A percentile compares a stretch with the other conserved stretches of the same genome.
phyloP scores from a whole-genome alignment of 805 yeast species.

The Naumovozyma dairenensis region DNA sequence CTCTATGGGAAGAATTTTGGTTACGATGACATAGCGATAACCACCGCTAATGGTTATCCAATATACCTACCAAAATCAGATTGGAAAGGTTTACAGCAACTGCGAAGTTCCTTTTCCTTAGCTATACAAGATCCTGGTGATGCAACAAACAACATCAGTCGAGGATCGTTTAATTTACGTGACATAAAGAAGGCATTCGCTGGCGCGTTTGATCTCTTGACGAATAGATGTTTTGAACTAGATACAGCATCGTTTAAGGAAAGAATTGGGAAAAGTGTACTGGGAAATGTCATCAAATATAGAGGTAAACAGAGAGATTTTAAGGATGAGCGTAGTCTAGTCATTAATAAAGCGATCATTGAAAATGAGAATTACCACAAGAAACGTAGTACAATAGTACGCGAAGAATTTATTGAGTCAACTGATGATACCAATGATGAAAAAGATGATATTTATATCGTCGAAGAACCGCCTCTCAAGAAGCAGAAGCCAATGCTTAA shows the following conservation, averaged over 20 bases:
- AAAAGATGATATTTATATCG: slow-evolving; percentile 11
- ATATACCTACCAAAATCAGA: slow-evolving; percentile 49
- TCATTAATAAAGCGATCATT: slow-evolving; percentile 47
- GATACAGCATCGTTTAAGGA: slow-evolving; percentile 54
- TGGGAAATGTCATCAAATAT: slow-evolving; percentile 71
- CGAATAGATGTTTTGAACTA: slow-evolving; percentile 66
- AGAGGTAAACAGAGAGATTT: slow-evolving; percentile 69
- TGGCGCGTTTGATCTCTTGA: slow-evolving; percentile 74
- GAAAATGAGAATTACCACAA: slow-evolving; percentile 27
- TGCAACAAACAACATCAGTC: slow-evolving; percentile 66
- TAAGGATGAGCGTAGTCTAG: slow-evolving; percentile 59
- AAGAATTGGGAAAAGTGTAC: slow-evolving; percentile 59
- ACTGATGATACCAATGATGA: slow-evolving; percentile 12
- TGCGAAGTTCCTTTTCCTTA: slow-evolving; percentile 48
- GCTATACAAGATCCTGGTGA: slow-evolving; percentile 89
- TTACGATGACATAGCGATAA: slow-evolving; percentile 66
- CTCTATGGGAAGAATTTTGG: slow-evolving; percentile 84
- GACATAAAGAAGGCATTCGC: slow-evolving; percentile 78
- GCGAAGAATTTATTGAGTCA: slow-evolving; percentile 9
- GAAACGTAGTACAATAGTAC: slow-evolving; percentile 20
- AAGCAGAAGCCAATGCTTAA: slow-evolving; percentile 6
- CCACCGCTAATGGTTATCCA: slow-evolving; percentile 47
- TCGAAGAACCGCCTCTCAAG: slow-evolving; percentile 10
- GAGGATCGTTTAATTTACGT: slow-evolving; percentile 73
- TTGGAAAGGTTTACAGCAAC: slow-evolving; percentile 41